phyloP scores from a whole-genome alignment of 2,329 filamentous ascomycete species.

The Nigrograna mackinnonii region DNA sequence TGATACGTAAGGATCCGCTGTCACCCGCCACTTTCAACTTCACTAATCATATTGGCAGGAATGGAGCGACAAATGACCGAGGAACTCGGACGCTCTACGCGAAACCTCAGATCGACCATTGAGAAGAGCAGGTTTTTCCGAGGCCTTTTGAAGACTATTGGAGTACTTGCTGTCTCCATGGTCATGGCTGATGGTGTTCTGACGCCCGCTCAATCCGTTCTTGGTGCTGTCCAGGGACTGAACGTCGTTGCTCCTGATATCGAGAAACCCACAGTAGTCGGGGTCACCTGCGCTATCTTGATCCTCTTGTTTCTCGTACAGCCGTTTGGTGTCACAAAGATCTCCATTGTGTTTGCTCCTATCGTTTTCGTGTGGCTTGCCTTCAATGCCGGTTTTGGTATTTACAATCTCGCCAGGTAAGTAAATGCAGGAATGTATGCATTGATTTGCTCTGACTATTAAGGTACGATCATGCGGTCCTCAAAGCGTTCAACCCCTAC shows the following conservation, averaged over 20 bases:
- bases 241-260: slow-evolving; percentile 63
- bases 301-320: slow-evolving; percentile 67
- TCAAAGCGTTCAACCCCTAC: slow-evolving; percentile 58
- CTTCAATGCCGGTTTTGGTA: slow-evolving; percentile 65
- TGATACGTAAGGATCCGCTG: slow-evolving; percentile 46
- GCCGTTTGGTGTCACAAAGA: slow-evolving; percentile 65
- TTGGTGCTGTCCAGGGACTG: slow-evolving; percentile 68
- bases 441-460: slow-evolving; percentile 27
- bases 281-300: slow-evolving; percentile 66
- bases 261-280: slow-evolving; percentile 61
- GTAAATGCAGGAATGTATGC: slow-evolving; percentile 1
- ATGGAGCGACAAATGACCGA: slow-evolving; percentile 63
- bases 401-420: slow-evolving; percentile 53
- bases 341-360: slow-evolving; percentile 66
- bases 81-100: slow-evolving; percentile 58
- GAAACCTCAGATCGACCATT: slow-evolving; percentile 58
- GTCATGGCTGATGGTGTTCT: slow-evolving; percentile 70
- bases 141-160: slow-evolving; percentile 61
- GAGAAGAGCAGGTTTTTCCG: slow-evolving; percentile 60
- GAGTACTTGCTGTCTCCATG: slow-evolving; percentile 68
- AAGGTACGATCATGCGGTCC: slow-evolving; percentile 51
- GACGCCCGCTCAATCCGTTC: slow-evolving; percentile 70
- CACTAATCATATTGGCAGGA: slow-evolving; percentile 13
- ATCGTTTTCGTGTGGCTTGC: slow-evolving; percentile 70
- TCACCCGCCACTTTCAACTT: neutral